Percentiles rank a stretch among this genome's conserved stretches.
Conservation (phyloP, 768 basidiomycete genomes). For the Panellus pusillus region DNA sequence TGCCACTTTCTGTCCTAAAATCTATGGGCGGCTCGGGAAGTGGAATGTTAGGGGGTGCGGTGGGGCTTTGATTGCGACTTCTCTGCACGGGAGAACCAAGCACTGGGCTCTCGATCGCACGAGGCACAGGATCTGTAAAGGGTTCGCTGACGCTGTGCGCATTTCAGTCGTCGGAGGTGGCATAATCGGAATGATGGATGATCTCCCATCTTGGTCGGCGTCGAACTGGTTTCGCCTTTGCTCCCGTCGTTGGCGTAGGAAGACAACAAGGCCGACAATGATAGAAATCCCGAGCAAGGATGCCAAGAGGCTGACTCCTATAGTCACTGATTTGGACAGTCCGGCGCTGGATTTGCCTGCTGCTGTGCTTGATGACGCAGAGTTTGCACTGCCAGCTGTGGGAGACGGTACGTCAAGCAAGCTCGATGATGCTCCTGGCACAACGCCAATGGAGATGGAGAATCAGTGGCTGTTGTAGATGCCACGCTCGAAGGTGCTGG, state of each 20-base stretch:
- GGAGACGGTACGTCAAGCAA: neutral
- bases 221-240: neutral
- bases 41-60: conserved; percentile 11
- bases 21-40: conserved; percentile 13
- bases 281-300: neutral
- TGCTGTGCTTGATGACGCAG: neutral
- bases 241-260: conserved; percentile 13
- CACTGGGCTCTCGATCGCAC: neutral
- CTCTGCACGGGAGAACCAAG: conserved; percentile 17
- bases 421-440: neutral
- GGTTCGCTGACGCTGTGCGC: conserved; percentile 10
- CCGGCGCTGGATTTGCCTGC: neutral
- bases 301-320: conserved; percentile 1
- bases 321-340: conserved; percentile 8
- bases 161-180: conserved; percentile 14
- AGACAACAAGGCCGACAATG: conserved; percentile 3
- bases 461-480: neutral
- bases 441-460: neutral
- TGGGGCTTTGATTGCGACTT: conserved; percentile 4
- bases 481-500: neutral
- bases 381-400: neutral
- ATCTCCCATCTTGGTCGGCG: neutral
- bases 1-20: conserved; percentile 4
- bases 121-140: conserved; percentile 9
- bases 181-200: conserved; percentile 21